Evolutionary conservation across 495 filamentous ascomycete species (phyloP), one percentile per base, ranked within the genome.

Genomic region (Talaromyces borbonicus): DNA sequence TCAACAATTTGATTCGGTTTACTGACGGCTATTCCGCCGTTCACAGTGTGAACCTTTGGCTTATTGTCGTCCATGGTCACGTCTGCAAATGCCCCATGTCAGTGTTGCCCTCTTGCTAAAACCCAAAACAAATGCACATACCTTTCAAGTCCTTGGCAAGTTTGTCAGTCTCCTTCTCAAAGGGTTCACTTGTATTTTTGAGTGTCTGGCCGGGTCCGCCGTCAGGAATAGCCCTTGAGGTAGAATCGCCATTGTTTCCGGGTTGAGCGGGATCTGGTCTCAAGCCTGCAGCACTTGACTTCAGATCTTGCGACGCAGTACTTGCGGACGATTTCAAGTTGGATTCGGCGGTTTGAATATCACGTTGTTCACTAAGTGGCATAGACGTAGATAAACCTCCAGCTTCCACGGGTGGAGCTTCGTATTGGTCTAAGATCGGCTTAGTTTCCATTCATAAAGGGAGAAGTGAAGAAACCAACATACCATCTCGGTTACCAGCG

Each of bases 401-500:
- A 20, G 33, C 23, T 20, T 25, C 25, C 2, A 27, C 25, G 14
- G 37, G n/a, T 14, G 33, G 33, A 40, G 27, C 19, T 1, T n/a
- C 8, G 15, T 43, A 27, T 33, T 41, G 26, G 14, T 46, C 43
- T 46, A 27, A 19, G 8, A 35, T 11, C 9, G 11, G 20, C 1
- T 46, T 11, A 46, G 43, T 44, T n/a, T 1, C 39, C n/a, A 29
- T 19, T n/a, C 24, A 43, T 16, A 7, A 20, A 24, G 20, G 7
- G 1, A 29, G 41, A 8, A 32, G 30, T 32, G 31, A 23, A 36
- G n/a, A 25, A 25, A 31, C n/a, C n/a, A 27, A 62, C 56, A 53
- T 58, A 66, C 65, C 63, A 15, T 67, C 59, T 20, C 62, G 62
- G 47, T 68, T 69, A 23, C 66, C 68, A 27, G 56, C 65, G 48